Evolutionary conservation across 768 basidiomycete genomes (phyloP), one percentile per base, ranked within the genome.

Genomic region (Terana coerulea): DNA sequence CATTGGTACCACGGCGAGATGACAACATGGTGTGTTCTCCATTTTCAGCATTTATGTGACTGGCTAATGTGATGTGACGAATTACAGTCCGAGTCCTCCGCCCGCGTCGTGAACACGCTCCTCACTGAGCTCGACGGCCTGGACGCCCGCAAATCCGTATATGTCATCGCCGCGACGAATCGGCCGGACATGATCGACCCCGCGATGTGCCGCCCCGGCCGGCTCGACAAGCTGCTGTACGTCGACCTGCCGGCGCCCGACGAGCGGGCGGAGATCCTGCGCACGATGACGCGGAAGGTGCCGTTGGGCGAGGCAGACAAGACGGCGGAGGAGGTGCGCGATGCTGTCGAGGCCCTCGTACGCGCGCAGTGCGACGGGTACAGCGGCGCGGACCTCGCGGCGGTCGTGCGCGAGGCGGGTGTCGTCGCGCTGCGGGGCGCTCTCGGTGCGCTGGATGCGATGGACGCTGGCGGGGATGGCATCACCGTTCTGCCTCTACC

Each of bases 121-220:
- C 77, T 97, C 5, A 95, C 94, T 6, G 94, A 97, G 65, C 83
- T 98, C 19, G 94, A 97, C 57, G 94, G 94, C 0, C 84, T 98
- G 22, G 91, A 94, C 54, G 74, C 82, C 1, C 82, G 92, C 29
- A 91, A 89, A 67, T 78, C 80, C 34, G 91, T 97, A 52, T 95
- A 93, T 61, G 93, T 98, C 36, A 91, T 97, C 52, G 94, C 88
- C 0, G 95, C 95, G 7, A 97, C 93, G 26, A 98, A 95, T 67
- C 77, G 94, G 11, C 94, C 94, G 1, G 93, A 98, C 71, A 95
- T 95, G 85, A 94, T 97, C 53, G 94, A 98, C 63, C 95, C 94
- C 0, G 94, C 95, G 6, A 95, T 95, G 93, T 91, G 92, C 47
- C 88, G 94, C n/a, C 95, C 95, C 0, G 94, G 95, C 0, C 81